These are phyloP conservation scores for Pulveroboletus ravenelii DNA, from an alignment of 768 basidiomycete species.

Conservation along the genomic window DNA sequence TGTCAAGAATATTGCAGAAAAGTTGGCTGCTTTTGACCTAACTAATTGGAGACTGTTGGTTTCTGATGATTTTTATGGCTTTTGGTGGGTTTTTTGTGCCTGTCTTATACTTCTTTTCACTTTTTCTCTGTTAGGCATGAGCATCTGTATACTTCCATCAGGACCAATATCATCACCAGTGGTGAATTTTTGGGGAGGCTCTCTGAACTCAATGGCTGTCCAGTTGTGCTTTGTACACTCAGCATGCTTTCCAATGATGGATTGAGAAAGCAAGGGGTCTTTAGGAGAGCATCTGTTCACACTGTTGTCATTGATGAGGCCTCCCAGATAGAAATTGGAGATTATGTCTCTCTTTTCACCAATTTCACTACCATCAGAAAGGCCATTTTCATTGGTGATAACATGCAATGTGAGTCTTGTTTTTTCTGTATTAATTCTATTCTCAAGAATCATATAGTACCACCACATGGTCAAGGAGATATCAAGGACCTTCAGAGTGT, in stretches of 20 bases:
- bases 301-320: slow-evolving; percentile 64
- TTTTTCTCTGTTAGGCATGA: slow-evolving; percentile 60
- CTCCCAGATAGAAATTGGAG: slow-evolving; percentile 58
- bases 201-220: slow-evolving; percentile 33
- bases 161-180: slow-evolving; percentile 49
- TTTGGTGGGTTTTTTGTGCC: slow-evolving; percentile 46
- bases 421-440: slow-evolving; percentile 26
- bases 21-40: slow-evolving; percentile 54
- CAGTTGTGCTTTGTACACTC: slow-evolving; percentile 71
- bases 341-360: slow-evolving; percentile 42
- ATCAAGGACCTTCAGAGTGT: slow-evolving; percentile 63
- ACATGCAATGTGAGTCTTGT: slow-evolving; percentile 52
- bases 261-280: slow-evolving; percentile 18
- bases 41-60: slow-evolving; percentile 62
- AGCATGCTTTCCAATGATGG: slow-evolving; percentile 59
- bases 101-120: not conserved
- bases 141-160: slow-evolving; percentile 56
- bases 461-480: slow-evolving; percentile 74
- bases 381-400: slow-evolving; percentile 60
- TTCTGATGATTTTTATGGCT: slow-evolving; percentile 60
- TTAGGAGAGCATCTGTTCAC: slow-evolving; percentile 34
- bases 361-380: slow-evolving; percentile 40
- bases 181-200: slow-evolving; percentile 32
- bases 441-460: slow-evolving; percentile 46
- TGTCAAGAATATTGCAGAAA: slow-evolving; percentile 86